phyloP scores from a whole-genome alignment of 306 rosid species.

The Inga oerstediana region DNA sequence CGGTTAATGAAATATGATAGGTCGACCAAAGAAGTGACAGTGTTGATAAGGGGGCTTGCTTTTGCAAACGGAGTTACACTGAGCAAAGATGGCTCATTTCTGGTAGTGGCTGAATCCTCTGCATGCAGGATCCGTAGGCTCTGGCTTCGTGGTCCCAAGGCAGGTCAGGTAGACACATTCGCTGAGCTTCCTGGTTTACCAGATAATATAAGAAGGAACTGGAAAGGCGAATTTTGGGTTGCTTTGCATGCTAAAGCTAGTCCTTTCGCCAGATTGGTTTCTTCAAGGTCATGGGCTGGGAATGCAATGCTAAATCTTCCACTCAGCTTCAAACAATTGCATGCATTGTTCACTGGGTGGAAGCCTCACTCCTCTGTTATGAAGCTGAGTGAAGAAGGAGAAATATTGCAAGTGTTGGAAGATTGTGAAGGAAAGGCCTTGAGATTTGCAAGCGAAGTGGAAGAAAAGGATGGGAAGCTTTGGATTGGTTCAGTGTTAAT shows the following conservation, averaged over 20 bases:
- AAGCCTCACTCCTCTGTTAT: constrained; percentile 73
- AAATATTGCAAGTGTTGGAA: constrained; percentile 68
- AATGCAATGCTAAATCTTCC: constrained; percentile 58
- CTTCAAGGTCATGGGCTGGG: constrained; percentile 63
- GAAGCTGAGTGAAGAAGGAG: constrained; percentile 68
- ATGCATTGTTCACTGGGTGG: constrained; percentile 57
- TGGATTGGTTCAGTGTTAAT: constrained; percentile 86
- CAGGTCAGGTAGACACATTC: constrained; percentile 67
- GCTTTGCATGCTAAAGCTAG: constrained; percentile 76
- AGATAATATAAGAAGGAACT: constrained; percentile 74
- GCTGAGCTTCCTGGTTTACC: constrained; percentile 80
- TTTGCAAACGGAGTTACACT: constrained; percentile 88
- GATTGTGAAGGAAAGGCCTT: constrained; percentile 72
- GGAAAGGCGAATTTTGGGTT: constrained; percentile 83
- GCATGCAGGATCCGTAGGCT: constrained; percentile 60
- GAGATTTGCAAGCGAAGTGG: constrained; percentile 81
- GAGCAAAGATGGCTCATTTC: constrained; percentile 73
- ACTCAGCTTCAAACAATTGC: constrained; percentile 58
- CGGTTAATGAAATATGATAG: constrained; percentile 68
- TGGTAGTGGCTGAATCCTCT: constrained; percentile 79
- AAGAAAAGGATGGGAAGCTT: constrained; percentile 84
- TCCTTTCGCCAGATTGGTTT: constrained; percentile 43
- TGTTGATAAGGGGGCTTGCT: constrained; percentile 59
- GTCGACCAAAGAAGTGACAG: constrained; percentile 65
- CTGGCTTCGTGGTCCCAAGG: constrained; percentile 84